These are phyloP conservation scores for Gymnopus androsaceus DNA, from an alignment of 1,284 basidiomycete genomes.

Conservation along the genomic window DNA sequence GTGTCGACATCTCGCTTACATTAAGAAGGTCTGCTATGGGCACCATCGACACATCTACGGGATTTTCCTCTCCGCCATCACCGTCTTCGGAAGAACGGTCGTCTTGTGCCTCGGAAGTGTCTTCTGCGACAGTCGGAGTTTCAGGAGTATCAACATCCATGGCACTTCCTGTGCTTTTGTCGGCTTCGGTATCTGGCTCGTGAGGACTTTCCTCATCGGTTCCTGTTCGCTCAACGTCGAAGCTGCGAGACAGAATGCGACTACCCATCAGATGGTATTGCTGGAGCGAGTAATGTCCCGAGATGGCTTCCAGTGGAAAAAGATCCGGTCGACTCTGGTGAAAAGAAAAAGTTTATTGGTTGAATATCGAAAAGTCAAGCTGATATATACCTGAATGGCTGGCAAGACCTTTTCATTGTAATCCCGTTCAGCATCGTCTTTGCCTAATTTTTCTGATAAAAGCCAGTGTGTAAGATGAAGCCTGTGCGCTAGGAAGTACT, in stretches of 20 bases:
- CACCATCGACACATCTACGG: conserved; percentile 86
- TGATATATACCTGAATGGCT: conserved; percentile 56
- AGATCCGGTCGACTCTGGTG: conserved; percentile 69
- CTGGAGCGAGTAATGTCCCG: conserved; percentile 67
- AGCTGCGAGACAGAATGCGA: conserved; percentile 90
- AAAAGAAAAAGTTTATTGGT: conserved; percentile 2
- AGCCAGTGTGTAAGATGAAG: conserved; percentile 17
- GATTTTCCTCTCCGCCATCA: conserved; percentile 60
- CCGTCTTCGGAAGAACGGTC: conserved; percentile 33
- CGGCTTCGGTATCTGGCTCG: conserved; percentile 29
- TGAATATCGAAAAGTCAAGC: background rate
- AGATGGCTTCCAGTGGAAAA: conserved; percentile 56
- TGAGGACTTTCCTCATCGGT: conserved; percentile 36
- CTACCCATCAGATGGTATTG: conserved; percentile 91
- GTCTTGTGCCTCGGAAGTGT: conserved; percentile 13
- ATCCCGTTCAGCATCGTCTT: conserved; percentile 78
- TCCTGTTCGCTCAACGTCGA: conserved; percentile 71
- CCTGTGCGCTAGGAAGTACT: background rate
- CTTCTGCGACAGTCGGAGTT: conserved; percentile 6
- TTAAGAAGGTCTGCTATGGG: conserved; percentile 97
- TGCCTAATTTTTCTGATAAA: conserved; percentile 91
- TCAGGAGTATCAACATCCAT: conserved; percentile 54
- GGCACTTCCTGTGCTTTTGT: conserved; percentile 38
- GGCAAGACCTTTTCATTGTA: conserved; percentile 71
- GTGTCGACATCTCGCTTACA: conserved; percentile 48